Conservation (phyloP, 768 basidiomycete species). For the Gelatoporia subvermispora region DNA sequence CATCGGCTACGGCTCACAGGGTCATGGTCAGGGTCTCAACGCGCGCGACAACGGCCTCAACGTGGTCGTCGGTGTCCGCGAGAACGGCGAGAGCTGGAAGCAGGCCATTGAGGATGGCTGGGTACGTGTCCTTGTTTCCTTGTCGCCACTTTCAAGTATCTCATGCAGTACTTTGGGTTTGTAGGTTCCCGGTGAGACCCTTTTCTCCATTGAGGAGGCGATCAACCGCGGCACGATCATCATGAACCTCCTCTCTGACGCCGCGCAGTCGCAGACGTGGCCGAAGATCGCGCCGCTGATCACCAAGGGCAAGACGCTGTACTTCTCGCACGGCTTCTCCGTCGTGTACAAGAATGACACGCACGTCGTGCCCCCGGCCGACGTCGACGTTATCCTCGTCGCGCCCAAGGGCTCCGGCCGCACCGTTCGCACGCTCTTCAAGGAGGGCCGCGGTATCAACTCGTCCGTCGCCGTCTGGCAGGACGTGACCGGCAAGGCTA, state of each 20-base stretch:
- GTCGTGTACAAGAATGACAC: conserved; percentile 98
- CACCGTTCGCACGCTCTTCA: conserved; percentile 99
- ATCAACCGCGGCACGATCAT: conserved; percentile 95
- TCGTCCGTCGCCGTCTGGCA: conserved; percentile 93
- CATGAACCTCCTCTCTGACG: conserved; percentile 99
- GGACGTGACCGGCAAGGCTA: conserved; percentile 96
- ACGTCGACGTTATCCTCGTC: conserved; percentile 98
- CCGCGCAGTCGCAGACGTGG: conserved; percentile 99
- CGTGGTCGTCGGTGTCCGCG: conserved; percentile 96
- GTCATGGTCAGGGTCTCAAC: conserved; percentile 97
- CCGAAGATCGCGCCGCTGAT: conserved; percentile 83
- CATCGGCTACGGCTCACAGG: conserved; percentile 98
- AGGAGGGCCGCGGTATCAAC: conserved; percentile 99
- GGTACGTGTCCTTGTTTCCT: conserved; percentile 57
- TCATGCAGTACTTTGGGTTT: background rate
- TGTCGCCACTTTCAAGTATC: background rate
- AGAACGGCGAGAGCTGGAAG: conserved; percentile 94
- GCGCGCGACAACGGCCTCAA: conserved; percentile 99
- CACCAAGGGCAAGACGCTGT: conserved; percentile 99
- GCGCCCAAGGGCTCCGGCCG: conserved; percentile 99
- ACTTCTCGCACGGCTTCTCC: conserved; percentile 99
- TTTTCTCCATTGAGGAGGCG: conserved; percentile 98
- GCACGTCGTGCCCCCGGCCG: conserved; percentile 82
- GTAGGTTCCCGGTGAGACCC: conserved; percentile 91
- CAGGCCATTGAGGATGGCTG: conserved; percentile 95